Conservation (phyloP, 2,329 filamentous ascomycete species). For the Tothia fuscella region DNA sequence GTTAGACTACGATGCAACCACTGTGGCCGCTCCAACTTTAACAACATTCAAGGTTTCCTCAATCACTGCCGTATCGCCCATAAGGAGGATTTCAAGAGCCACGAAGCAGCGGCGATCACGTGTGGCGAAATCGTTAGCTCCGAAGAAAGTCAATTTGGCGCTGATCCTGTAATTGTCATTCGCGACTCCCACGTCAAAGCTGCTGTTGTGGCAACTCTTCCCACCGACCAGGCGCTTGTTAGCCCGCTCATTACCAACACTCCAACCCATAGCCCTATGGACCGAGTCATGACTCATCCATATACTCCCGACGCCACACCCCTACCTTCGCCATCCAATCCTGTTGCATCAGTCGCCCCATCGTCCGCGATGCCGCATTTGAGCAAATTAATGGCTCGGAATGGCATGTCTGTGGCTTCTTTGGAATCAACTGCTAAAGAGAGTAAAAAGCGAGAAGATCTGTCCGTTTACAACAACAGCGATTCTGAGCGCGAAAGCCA, state of each 20-base stretch:
- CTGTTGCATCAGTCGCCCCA: slow-evolving; percentile 8
- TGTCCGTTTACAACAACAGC: slow-evolving; percentile 5
- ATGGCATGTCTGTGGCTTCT: slow-evolving; percentile 30
- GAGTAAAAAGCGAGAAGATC: slow-evolving; percentile 21
- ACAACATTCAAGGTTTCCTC: slow-evolving; percentile 96
- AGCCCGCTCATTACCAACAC: slow-evolving; percentile 16
- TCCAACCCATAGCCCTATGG: slow-evolving; percentile 1
- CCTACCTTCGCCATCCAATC: background rate
- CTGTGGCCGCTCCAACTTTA: slow-evolving; percentile 83
- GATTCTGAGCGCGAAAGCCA: slow-evolving; percentile 7
- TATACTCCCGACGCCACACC: background rate
- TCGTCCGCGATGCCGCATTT: slow-evolving; percentile 32
- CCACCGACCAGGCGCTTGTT: background rate
- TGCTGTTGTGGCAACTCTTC: no score
- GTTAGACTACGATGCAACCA: slow-evolving; percentile 84
- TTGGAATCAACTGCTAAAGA: slow-evolving; percentile 19
- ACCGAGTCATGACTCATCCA: background rate
- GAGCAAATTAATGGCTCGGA: slow-evolving; percentile 25
- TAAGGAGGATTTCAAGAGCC: slow-evolving; percentile 84
- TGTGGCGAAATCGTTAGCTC: slow-evolving; percentile 46
- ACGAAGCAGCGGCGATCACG: slow-evolving; percentile 82
- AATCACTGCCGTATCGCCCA: slow-evolving; percentile 98
- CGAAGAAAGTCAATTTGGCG: slow-evolving; percentile 1
- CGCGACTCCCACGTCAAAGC: no score
- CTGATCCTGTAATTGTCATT: slow-evolving; percentile 15